These are phyloP conservation scores for Mixia osmundae DNA, from an alignment of 1,284 basidiomycete species.

Conservation along the genomic window DNA sequence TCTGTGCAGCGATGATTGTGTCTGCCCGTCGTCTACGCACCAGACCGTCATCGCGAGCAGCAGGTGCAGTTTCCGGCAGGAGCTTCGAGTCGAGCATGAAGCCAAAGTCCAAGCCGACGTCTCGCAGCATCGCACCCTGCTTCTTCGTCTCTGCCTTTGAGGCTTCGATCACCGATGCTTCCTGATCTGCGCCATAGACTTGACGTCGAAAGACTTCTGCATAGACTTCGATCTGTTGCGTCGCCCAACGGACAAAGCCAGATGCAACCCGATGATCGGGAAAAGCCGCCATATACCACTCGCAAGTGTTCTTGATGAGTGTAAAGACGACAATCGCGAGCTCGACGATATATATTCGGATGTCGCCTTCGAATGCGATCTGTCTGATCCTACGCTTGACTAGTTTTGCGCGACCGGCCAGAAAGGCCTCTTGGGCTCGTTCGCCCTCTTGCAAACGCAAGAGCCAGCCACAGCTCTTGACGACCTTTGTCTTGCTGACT, in stretches of 20 bases:
- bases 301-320: constrained; percentile 77
- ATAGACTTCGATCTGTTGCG: constrained; percentile 57
- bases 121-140: constrained; percentile 69
- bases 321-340: constrained; percentile 65
- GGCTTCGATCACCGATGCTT: constrained; percentile 41
- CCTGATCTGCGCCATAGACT: constrained; percentile 53
- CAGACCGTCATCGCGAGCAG: too few relatives aligned
- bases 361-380: constrained; percentile 77
- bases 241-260: constrained; percentile 86
- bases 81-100: too few relatives aligned
- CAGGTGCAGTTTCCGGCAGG: too few relatives aligned
- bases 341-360: constrained; percentile 55
- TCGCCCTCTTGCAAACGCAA: constrained; percentile 50
- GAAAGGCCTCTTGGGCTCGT: constrained; percentile 57
- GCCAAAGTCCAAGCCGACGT: constrained; percentile 77
- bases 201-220: constrained; percentile 71
- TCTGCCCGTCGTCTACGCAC: too few relatives aligned
- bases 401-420: constrained; percentile 50
- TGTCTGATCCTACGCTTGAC: constrained; percentile 51
- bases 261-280: constrained; percentile 83
- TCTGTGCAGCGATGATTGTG: too few relatives aligned
- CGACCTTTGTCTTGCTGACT: constrained; percentile 52
- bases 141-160: constrained; percentile 46
- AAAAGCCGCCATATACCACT: constrained; percentile 93
- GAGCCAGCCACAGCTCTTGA: constrained; percentile 46